A percentile compares a stretch with the other conserved stretches of the same genome.
These are phyloP conservation scores for Calonectria naviculata DNA, from an alignment of 2,329 filamentous ascomycete species.

Conservation along the genomic window DNA sequence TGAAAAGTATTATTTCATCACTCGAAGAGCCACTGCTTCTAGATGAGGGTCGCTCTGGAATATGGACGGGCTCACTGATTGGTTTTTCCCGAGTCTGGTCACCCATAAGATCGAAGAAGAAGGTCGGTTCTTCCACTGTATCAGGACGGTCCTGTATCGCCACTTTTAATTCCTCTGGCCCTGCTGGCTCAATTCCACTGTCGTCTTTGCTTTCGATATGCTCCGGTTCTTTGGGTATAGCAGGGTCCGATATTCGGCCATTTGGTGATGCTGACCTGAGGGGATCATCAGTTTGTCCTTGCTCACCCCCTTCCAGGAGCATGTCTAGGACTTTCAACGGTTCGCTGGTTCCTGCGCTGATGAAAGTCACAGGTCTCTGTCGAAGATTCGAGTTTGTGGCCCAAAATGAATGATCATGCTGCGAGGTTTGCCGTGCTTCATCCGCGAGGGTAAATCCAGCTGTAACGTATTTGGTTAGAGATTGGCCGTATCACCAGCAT, in stretches of 20 bases:
- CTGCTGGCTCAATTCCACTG: conserved; percentile 20
- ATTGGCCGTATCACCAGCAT: not conserved
- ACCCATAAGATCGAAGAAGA: conserved; percentile 53
- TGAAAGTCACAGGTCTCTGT: conserved; percentile 61
- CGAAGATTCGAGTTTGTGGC: conserved; percentile 55
- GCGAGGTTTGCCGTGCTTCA: conserved; percentile 61
- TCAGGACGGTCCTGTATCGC: conserved; percentile 20
- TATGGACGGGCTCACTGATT: not conserved
- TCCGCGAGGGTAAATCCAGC: conserved; percentile 52
- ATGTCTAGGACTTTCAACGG: conserved; percentile 57
- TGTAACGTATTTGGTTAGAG: conserved; percentile 23
- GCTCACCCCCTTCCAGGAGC: conserved; percentile 26
- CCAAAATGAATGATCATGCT: conserved; percentile 55
- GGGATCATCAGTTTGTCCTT: not conserved
- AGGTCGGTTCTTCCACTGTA: conserved; percentile 31
- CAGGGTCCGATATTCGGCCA: not conserved
- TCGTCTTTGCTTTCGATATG: not conserved
- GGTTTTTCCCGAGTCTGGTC: conserved; percentile 27
- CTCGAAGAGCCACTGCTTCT: conserved; percentile 66
- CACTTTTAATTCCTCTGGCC: conserved; percentile 35
- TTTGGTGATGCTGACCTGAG: not conserved
- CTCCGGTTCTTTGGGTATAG: not conserved
- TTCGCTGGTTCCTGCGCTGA: conserved; percentile 64
- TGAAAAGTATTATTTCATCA: conserved; percentile 76
- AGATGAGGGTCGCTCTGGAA: conserved; percentile 33